A percentile compares a stretch with the other conserved stretches of the same genome.
These are phyloP conservation scores for Striga asiatica DNA, from an alignment of 257 asterid species.

Conservation along the genomic window DNA sequence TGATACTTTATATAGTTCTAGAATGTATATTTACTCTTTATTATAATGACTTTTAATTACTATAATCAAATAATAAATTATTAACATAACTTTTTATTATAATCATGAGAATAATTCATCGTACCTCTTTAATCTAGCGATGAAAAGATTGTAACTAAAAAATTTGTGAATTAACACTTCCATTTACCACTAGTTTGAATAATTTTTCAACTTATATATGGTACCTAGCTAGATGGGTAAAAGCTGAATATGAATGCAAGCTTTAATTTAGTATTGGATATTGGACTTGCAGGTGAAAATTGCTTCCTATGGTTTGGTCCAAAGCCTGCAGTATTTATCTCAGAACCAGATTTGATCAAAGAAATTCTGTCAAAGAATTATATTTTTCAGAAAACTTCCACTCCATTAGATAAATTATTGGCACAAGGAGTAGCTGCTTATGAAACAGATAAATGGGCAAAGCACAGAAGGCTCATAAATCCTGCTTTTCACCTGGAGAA, in stretches of 20 bases:
- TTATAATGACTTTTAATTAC: no score
- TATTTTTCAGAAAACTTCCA: constrained; percentile 18
- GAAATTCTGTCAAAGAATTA: constrained; percentile 28
- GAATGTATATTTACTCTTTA: no score
- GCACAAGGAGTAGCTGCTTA: constrained; percentile 20
- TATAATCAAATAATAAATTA: no score
- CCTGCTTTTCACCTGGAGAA: constrained; percentile 41
- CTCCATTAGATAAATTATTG: constrained; percentile 16
- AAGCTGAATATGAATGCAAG: neutral
- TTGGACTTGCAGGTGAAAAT: constrained; percentile 12
- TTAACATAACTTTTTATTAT: no score
- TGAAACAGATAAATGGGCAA: constrained; percentile 37
- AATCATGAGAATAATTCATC: no score
- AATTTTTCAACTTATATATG: no score
- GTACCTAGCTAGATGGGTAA: neutral
- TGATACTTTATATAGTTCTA: no score
- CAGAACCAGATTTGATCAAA: constrained; percentile 24
- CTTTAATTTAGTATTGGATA: neutral
- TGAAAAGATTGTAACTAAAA: no score
- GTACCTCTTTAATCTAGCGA: no score
- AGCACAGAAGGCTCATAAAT: constrained; percentile 30
- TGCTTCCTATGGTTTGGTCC: constrained; percentile 30
- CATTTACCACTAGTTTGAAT: no score
- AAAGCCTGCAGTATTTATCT: constrained; percentile 15
- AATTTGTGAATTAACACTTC: no score